phyloP scores from a whole-genome alignment of 352 stramenopile species.

The Pythium aphanidermatum region DNA sequence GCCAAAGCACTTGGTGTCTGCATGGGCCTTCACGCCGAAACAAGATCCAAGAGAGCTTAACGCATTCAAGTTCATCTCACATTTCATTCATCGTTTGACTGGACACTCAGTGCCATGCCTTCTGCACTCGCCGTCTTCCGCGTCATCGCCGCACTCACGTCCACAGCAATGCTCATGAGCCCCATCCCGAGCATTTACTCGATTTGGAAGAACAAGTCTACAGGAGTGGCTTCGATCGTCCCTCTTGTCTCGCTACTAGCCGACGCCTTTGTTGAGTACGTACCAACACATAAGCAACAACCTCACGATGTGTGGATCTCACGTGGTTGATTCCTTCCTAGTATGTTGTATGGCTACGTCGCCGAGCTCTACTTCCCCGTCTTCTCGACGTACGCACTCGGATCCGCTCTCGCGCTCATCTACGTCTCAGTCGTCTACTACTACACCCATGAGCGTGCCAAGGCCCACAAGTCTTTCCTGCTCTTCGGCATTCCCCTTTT shows the following conservation, averaged over 20 bases:
- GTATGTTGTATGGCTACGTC: constrained; percentile 41
- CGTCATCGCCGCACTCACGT: constrained; percentile 23
- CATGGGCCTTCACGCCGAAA: no score
- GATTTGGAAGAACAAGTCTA: constrained; percentile 26
- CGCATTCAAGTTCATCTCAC: no score
- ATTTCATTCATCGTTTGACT: no score
- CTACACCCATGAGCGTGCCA: constrained; percentile 31
- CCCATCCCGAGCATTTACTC: constrained; percentile 28
- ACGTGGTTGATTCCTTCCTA: not conserved
- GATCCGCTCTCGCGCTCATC: constrained; percentile 26
- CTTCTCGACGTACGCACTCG: constrained; percentile 36
- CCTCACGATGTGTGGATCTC: no score
- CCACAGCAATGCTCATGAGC: constrained; percentile 35
- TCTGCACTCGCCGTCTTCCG: constrained; percentile 18
- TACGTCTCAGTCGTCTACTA: constrained; percentile 51
- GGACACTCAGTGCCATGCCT: no score
- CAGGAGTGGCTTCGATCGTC: constrained; percentile 37
- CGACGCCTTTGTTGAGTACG: no score
- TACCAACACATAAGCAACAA: no score
- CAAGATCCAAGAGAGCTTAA: no score
- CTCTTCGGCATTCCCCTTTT: constrained; percentile 18
- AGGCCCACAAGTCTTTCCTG: constrained; percentile 29
- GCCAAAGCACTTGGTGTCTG: no score
- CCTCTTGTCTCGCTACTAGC: constrained; percentile 39
- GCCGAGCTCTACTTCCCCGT: constrained; percentile 38